Conservation (phyloP, 2,329 filamentous ascomycete genomes). For the Grosmannia serpens region DNA sequence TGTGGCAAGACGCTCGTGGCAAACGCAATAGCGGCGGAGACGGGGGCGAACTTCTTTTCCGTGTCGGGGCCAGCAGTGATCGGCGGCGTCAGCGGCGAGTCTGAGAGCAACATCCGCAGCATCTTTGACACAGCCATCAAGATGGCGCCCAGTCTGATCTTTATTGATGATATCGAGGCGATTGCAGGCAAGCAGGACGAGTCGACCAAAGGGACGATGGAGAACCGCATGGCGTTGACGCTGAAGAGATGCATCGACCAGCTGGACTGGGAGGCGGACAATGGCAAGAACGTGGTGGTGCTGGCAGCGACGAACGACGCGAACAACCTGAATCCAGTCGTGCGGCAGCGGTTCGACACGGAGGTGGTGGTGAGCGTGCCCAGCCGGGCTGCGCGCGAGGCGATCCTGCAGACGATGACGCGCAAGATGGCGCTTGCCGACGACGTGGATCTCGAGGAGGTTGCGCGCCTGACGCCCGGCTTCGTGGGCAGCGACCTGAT, state of each 20-base stretch:
- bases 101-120: conserved; percentile 74
- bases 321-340: conserved; percentile 69
- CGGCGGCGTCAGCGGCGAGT: conserved; percentile 80
- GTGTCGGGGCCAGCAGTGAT: conserved; percentile 75
- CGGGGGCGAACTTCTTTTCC: conserved; percentile 68
- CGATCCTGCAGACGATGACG: conserved; percentile 67
- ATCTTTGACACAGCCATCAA: conserved; percentile 80
- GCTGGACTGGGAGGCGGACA: conserved; percentile 54
- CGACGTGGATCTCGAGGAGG: conserved; percentile 59
- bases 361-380: conserved; percentile 82
- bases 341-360: conserved; percentile 68
- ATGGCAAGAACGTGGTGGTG: conserved; percentile 59
- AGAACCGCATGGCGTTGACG: conserved; percentile 74
- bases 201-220: conserved; percentile 69
- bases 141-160: conserved; percentile 78
- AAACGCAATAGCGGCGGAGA: conserved; percentile 63
- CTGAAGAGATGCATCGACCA: conserved; percentile 81
- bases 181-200: conserved; percentile 74
- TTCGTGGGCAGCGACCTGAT: conserved; percentile 88
- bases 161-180: conserved; percentile 85
- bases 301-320: conserved; percentile 84
- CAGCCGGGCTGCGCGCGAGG: conserved; percentile 61
- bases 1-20: conserved; percentile 82
- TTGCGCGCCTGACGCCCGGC: conserved; percentile 80
- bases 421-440: conserved; percentile 50